Percentiles rank a stretch among this genome's conserved stretches.
Evolutionary conservation across 1,284 basidiomycete species (phyloP).

Genomic region (Ganoderma boninense): DNA sequence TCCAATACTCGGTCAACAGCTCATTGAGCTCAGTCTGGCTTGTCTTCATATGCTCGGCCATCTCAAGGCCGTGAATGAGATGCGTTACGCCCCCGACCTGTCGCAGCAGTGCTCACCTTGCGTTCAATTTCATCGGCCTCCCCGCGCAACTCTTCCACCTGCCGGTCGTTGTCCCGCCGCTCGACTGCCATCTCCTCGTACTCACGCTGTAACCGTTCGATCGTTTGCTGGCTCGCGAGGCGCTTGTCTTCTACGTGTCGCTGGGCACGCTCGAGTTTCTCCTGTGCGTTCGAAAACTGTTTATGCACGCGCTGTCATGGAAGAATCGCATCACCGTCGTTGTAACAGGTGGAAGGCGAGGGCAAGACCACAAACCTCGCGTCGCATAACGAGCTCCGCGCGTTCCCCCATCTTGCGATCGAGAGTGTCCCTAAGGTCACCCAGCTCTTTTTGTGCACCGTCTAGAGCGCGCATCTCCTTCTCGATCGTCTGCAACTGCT

Average conservation of each 20-base stretch:
- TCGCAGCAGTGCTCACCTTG: slow-evolving; percentile 51
- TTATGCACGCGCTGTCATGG: slow-evolving; percentile 70
- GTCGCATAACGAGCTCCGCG: slow-evolving; percentile 69
- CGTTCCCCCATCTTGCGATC: slow-evolving; percentile 78
- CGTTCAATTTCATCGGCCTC: slow-evolving; percentile 71
- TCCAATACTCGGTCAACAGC: slow-evolving; percentile 84
- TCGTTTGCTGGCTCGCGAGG: slow-evolving; percentile 68
- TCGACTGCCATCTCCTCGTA: slow-evolving; percentile 81
- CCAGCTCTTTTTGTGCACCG: slow-evolving; percentile 66
- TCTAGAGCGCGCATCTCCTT: slow-evolving; percentile 72
- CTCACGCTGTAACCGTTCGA: slow-evolving; percentile 77
- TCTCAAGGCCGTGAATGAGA: slow-evolving; percentile 49
- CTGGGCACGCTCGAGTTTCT: slow-evolving; percentile 79
- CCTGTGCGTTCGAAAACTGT: slow-evolving; percentile 78
- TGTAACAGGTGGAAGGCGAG: slow-evolving; percentile 2
- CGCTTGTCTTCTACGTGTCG: slow-evolving; percentile 80
- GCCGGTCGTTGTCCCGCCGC: slow-evolving; percentile 76
- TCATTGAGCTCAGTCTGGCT: slow-evolving; percentile 81
- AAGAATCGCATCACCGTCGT: neutral
- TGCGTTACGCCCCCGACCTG: neutral
- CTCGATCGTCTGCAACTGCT: slow-evolving; percentile 76
- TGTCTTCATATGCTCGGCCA: slow-evolving; percentile 74
- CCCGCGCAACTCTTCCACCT: slow-evolving; percentile 75
- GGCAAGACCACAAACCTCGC: slow-evolving; percentile 59
- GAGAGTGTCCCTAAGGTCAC: slow-evolving; percentile 68